Conservation (phyloP, 2,329 filamentous ascomycete species). For the Sclerotinia spermophila region DNA sequence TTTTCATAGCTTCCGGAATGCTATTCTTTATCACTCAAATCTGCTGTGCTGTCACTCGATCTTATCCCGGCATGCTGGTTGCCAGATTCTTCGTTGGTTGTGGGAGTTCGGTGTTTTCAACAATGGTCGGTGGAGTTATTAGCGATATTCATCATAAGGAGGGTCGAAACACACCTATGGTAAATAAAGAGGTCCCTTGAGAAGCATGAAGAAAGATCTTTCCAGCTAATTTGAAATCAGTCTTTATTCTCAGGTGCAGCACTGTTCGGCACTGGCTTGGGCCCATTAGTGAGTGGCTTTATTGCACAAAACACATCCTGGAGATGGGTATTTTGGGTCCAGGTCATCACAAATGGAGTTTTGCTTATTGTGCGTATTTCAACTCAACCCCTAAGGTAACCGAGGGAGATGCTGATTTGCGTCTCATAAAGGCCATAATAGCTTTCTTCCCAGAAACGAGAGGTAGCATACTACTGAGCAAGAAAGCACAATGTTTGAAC, state of each 20-base stretch:
- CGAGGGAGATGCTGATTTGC: not conserved
- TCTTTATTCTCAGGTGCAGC: slow-evolving; percentile 76
- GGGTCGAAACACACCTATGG: slow-evolving; percentile 85
- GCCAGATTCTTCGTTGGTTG: slow-evolving; percentile 73
- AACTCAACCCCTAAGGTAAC: not conserved
- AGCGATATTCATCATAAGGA: slow-evolving; percentile 78
- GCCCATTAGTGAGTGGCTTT: slow-evolving; percentile 67
- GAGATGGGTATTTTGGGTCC: slow-evolving; percentile 89
- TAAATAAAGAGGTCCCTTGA: not conserved
- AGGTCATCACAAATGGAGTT: slow-evolving; percentile 65
- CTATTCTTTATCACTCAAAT: slow-evolving; percentile 69
- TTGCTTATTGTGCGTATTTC: slow-evolving; percentile 48
- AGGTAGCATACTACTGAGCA: slow-evolving; percentile 72
- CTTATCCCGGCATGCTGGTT: slow-evolving; percentile 69
- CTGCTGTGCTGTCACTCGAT: slow-evolving; percentile 67
- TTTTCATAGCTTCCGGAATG: slow-evolving; percentile 71
- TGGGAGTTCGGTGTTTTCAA: slow-evolving; percentile 76
- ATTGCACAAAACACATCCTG: slow-evolving; percentile 66
- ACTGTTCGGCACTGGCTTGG: slow-evolving; percentile 73
- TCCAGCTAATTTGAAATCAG: not conserved
- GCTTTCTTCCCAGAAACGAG: slow-evolving; percentile 78
- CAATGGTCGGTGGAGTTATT: slow-evolving; percentile 89
- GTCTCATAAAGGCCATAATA: slow-evolving; percentile 46
- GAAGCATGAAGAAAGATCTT: no score
- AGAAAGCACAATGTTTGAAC: slow-evolving; percentile 72